Percentiles rank a stretch among this genome's conserved stretches.
Conservation (phyloP, 345 rosid genomes). For the Sonneratia alba region DNA sequence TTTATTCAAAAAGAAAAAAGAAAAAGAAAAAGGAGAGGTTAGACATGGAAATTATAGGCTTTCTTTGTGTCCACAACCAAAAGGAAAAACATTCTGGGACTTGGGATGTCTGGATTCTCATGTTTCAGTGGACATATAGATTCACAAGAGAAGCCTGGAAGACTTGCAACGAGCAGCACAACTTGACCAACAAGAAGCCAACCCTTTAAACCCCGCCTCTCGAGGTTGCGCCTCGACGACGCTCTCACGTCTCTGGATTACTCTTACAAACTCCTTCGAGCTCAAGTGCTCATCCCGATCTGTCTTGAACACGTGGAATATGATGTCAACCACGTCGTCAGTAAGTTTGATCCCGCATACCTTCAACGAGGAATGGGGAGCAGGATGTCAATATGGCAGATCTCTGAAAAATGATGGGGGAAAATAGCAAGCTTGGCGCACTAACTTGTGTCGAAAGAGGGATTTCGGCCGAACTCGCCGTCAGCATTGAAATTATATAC, state of each 20-base stretch:
- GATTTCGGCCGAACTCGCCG: background rate
- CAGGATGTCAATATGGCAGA: background rate
- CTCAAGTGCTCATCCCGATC: constrained; percentile 45
- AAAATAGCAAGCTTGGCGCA: too few species aligned
- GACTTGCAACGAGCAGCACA: constrained; percentile 22
- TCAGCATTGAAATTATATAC: background rate
- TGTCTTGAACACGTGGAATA: constrained; percentile 49
- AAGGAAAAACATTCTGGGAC: background rate
- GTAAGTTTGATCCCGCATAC: constrained; percentile 35
- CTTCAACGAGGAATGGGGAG: constrained; percentile 14
- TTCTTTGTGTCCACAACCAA: too few species aligned
- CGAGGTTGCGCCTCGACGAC: constrained; percentile 17
- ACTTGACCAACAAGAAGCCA: constrained; percentile 28
- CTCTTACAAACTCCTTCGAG: constrained; percentile 46
- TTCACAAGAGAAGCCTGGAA: constrained; percentile 11
- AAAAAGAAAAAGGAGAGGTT: too few species aligned
- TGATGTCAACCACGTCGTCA: constrained; percentile 29
- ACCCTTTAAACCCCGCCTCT: constrained; percentile 23
- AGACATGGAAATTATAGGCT: background rate
- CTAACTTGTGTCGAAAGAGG: background rate
- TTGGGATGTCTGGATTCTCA: background rate
- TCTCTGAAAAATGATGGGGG: too few species aligned
- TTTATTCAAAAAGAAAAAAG: too few species aligned
- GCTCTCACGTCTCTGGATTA: constrained; percentile 30
- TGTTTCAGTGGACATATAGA: background rate